Evolutionary conservation across 1,284 basidiomycete genomes (phyloP), one percentile per base, ranked within the genome.

Genomic region (Ustilago bromivora): DNA sequence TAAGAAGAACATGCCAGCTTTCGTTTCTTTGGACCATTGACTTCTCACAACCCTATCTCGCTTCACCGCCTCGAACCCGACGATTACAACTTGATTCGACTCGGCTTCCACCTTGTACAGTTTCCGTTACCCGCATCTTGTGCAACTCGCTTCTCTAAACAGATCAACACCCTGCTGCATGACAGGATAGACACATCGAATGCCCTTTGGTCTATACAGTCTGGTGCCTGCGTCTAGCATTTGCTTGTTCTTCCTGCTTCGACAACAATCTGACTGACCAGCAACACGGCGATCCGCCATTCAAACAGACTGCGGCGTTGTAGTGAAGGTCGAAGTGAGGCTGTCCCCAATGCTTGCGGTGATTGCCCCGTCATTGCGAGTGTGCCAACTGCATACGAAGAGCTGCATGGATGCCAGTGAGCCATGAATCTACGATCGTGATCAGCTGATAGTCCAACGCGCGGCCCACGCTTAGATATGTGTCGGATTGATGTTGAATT

Each of bases 1-100:
- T 86, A 74, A 78, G 59, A 23, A 71, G 54, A 35, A n/a, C 10
- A 9, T n/a, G 31, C 49, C 15, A 17, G 12, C 41, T 49, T 28
- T 46, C 49, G n/a, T 8, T 36, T 34, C 6, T 28, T 23, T 17
- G 34, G 34, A 63, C 46, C 60, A 55, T 57, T 41, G 53, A 58
- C 31, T 15, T 34, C 46, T 70, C 47, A 60, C 61, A 36, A 53
- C 34, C 11, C 5, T 28, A 34, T 34, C 13, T 38, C 38, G 31
- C 31, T 35, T 35, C 41, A 31, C 9, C 4, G 8, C n/a, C 23
- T 49, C 35, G 28, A 19, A 31, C 5, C 59, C 11, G 9, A 35
- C 35, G 58, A 38, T 55, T 53, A 51, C 36, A 67, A 3, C 17
- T 23, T 63, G 66, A 47, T 35, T 40, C 13, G 55, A 43, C 43